Conservation (phyloP, 768 basidiomycete species). For the Mycena sanguinolenta region DNA sequence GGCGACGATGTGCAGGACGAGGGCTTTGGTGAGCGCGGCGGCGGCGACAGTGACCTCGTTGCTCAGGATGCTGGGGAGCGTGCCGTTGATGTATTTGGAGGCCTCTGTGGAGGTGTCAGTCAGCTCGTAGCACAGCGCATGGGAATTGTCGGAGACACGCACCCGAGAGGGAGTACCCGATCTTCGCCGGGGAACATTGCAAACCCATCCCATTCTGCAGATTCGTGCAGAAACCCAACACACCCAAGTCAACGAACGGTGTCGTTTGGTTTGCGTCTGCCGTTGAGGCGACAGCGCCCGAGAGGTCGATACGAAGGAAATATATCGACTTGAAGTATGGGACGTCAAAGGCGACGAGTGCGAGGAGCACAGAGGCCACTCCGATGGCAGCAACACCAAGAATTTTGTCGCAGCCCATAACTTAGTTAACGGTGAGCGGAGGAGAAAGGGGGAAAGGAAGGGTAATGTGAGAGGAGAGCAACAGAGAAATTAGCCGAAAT, state of each 20-base stretch:
- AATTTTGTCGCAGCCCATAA: conserved; percentile 48
- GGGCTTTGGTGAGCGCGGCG: conserved; percentile 83
- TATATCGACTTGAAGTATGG: conserved; percentile 77
- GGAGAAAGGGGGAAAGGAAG: not conserved
- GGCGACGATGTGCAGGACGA: conserved; percentile 80
- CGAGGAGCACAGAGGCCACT: conserved; percentile 68
- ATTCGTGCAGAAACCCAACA: conserved; percentile 73
- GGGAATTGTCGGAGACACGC: conserved; percentile 29
- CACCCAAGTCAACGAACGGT: conserved; percentile 66
- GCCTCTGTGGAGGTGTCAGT: conserved; percentile 16
- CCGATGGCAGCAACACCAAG: conserved; percentile 76
- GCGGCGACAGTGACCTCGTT: conserved; percentile 52
- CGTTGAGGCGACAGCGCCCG: conserved; percentile 48
- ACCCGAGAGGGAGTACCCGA: conserved; percentile 78
- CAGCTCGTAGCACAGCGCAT: not conserved
- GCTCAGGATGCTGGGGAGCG: conserved; percentile 33
- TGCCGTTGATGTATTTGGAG: conserved; percentile 64
- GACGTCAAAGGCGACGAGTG: conserved; percentile 75
- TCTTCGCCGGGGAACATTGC: conserved; percentile 69
- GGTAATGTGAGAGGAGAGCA: not conserved
- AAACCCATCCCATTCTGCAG: conserved; percentile 48
- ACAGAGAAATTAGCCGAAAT: not conserved
- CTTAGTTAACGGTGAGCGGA: not conserved
- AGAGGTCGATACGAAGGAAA: conserved; percentile 68
- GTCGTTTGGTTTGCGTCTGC: conserved; percentile 23